Percentiles rank a stretch among this genome's conserved stretches.
These are phyloP conservation scores for Pulveroboletus sp. DNA, from an alignment of 768 basidiomycete genomes.

Conservation along the genomic window DNA sequence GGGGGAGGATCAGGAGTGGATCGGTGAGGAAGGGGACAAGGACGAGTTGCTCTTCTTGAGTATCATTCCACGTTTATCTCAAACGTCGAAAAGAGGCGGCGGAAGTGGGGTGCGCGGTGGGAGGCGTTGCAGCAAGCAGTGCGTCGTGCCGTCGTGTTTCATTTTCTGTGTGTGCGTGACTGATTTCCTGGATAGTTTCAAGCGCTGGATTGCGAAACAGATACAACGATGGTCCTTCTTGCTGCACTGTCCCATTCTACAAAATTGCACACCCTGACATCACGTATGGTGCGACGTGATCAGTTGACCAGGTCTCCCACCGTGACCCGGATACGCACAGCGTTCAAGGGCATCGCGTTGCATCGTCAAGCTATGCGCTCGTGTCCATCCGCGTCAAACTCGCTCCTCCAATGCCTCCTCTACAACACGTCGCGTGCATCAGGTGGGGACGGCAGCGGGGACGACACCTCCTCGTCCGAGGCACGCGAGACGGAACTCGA, in stretches of 20 bases:
- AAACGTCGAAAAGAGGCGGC: conserved; percentile 62
- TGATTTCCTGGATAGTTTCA: conserved; percentile 53
- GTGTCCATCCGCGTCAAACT: too few species aligned
- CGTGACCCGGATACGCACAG: conserved; percentile 50
- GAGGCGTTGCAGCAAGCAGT: conserved; percentile 73
- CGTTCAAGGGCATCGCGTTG: too few species aligned
- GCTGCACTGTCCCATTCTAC: conserved; percentile 74
- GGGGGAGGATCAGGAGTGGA: conserved; percentile 56
- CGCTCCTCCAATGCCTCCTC: conserved; percentile 46
- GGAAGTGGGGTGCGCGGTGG: conserved; percentile 76
- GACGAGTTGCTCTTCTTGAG: conserved; percentile 71
- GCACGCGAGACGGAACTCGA: conserved; percentile 63
- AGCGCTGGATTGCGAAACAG: conserved; percentile 75
- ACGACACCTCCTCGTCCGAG: conserved; percentile 37
- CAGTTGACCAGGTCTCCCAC: conserved; percentile 45
- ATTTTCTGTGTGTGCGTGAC: too few species aligned
- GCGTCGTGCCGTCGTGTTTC: not conserved
- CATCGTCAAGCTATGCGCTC: conserved; percentile 51
- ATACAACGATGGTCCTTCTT: conserved; percentile 70
- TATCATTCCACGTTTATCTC: conserved; percentile 71
- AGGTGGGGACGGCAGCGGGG: conserved; percentile 55
- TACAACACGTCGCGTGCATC: conserved; percentile 35
- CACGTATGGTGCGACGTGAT: conserved; percentile 66
- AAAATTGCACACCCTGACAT: conserved; percentile 61
- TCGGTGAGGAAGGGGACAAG: conserved; percentile 69